Percentiles rank a stretch among this genome's conserved stretches.
These are phyloP conservation scores for Anethum foeniculum DNA, from an alignment of 140 eudicot genomes.

Conservation along the genomic window DNA sequence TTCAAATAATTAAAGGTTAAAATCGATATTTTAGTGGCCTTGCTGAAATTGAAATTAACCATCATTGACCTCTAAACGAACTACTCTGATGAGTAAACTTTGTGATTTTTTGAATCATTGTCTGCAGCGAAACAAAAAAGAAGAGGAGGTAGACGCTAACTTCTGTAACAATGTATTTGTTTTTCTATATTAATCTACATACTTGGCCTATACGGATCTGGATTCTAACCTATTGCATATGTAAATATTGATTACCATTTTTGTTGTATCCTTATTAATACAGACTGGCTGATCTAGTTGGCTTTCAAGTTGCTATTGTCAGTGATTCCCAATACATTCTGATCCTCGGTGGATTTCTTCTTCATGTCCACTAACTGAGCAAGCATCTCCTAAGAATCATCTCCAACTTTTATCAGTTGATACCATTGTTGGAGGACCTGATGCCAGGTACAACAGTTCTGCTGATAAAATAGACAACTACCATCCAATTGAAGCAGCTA, in stretches of 20 bases:
- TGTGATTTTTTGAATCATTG: too few relatives aligned
- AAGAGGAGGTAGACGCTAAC: background rate
- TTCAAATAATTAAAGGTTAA: background rate
- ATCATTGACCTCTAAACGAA: background rate
- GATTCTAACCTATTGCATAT: background rate
- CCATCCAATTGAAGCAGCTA: slow-evolving; percentile 21
- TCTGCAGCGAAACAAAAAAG: too few relatives aligned
- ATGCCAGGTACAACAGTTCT: too few relatives aligned
- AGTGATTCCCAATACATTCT: slow-evolving; percentile 13
- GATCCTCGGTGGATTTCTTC: too few relatives aligned
- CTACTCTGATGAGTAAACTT: too few relatives aligned
- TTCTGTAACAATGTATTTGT: background rate
- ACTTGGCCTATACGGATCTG: background rate
- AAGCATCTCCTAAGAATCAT: too few relatives aligned
- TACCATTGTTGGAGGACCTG: too few relatives aligned
- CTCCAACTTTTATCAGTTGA: too few relatives aligned
- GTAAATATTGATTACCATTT: background rate
- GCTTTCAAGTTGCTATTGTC: slow-evolving; percentile 27
- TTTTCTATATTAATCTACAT: background rate
- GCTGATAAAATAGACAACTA: too few relatives aligned
- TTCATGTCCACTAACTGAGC: too few relatives aligned
- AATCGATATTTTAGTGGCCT: background rate
- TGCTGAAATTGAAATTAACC: background rate
- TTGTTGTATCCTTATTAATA: background rate
- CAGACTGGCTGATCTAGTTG: slow-evolving; percentile 41